A percentile compares a stretch with the other conserved stretches of the same genome.
Evolutionary conservation across 768 basidiomycete species (phyloP).

Genomic region (Mycena albidolilacea): DNA sequence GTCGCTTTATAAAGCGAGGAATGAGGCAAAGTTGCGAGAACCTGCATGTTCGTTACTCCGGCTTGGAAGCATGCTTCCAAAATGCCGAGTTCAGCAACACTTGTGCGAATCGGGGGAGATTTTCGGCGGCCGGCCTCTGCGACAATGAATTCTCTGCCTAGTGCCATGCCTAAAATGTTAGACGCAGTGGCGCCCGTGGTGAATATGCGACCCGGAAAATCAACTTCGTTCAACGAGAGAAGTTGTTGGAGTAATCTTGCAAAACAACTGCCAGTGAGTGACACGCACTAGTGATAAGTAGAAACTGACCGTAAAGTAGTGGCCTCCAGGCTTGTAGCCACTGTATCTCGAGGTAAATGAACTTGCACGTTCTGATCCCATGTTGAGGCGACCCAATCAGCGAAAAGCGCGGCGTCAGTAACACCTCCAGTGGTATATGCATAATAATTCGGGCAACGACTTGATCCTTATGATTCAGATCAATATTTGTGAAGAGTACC

Average conservation of each 20-base stretch:
- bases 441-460: conserved; percentile 33
- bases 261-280: background rate
- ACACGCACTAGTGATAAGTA: background rate
- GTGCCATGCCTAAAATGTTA: conserved; percentile 31
- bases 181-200: conserved; percentile 38
- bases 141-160: conserved; percentile 36
- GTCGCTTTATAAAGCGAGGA: conserved; percentile 40
- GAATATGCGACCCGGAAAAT: conserved; percentile 31
- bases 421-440: conserved; percentile 36
- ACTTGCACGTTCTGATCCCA: conserved; percentile 38
- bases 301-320: conserved; percentile 25
- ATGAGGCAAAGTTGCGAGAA: conserved; percentile 34
- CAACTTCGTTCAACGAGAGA: conserved; percentile 18
- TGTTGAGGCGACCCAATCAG: conserved; percentile 34
- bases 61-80: conserved; percentile 32
- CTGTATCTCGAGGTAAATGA: conserved; percentile 32
- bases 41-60: conserved; percentile 25
- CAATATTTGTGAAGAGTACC: background rate
- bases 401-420: conserved; percentile 35
- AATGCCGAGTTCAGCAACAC: conserved; percentile 35
- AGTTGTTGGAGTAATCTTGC: conserved; percentile 37
- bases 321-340: conserved; percentile 29
- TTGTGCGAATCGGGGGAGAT: conserved; percentile 5
- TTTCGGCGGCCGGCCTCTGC: conserved; percentile 34
- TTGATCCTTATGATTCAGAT: conserved; percentile 10